Percentiles rank a stretch among this genome's conserved stretches.
Evolutionary conservation across 2,329 filamentous ascomycete species (phyloP).

Genomic region (Stagonosporopsis cucurbitacearum): DNA sequence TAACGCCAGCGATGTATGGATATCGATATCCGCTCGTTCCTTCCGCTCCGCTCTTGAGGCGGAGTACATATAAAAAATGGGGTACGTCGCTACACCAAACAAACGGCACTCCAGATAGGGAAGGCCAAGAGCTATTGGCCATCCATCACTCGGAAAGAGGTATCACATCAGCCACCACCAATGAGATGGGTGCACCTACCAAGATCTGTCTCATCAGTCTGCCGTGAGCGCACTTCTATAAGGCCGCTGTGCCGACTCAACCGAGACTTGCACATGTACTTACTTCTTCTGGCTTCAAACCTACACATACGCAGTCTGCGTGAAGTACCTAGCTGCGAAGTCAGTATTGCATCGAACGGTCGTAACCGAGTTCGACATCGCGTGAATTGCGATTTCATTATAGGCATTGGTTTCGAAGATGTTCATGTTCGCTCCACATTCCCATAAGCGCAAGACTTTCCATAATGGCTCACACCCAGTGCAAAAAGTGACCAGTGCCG

Average conservation of each 20-base stretch:
- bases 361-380: neutral
- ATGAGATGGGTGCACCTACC: neutral
- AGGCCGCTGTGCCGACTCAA: conserved; percentile 1
- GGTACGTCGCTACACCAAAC: neutral
- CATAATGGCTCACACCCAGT: neutral
- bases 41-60: conserved; percentile 10
- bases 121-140: conserved; percentile 6
- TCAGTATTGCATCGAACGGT: neutral
- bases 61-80: conserved; percentile 5
- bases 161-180: neutral
- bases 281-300: neutral
- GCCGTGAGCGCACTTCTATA: neutral
- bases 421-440: neutral
- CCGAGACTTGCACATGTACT: neutral
- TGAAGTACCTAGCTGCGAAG: neutral
- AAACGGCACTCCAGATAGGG: conserved; percentile 1
- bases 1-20: neutral
- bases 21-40: conserved; percentile 2
- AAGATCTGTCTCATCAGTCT: neutral
- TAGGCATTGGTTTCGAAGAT: neutral
- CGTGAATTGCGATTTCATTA: neutral
- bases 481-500: neutral
- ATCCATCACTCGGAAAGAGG: neutral
- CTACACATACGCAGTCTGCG: neutral
- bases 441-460: neutral